Base-by-base conservation (phyloP, 306 rosid genomes). In the Bauhinia variegata region DNA sequence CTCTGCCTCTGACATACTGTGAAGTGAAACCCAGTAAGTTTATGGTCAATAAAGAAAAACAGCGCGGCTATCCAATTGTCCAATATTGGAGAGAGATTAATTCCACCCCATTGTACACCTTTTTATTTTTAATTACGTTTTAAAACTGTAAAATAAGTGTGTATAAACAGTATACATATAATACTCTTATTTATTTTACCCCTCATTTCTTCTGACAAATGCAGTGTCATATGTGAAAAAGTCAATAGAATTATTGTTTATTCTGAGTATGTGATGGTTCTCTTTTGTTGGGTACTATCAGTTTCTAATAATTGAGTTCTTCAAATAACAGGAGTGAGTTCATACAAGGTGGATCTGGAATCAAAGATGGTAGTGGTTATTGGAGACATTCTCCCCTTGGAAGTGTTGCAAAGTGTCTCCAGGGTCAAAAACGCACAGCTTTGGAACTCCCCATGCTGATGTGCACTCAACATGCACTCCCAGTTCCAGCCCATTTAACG, bases 351-450 rank as follows among this genome's bases (percentile, higher is more conserved):
- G 72, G 96, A 92, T 77, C 72, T 92, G 71, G 96, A 87, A 17
- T 80, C 73, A 66, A 83, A 87, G 73, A 86, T 69, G 85, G 96
- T 92, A 5, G 86, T 92, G 42, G 96, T 92, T 12, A 84, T 75
- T 19, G 98, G 98, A 32, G 96, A 92, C 64, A 78, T 92, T 77
- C 89, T 82, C 79, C 96, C 96, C 8, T 83, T 65, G 56, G 95
- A 92, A 83, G 93, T 92, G 63, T 75, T 89, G 77, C 70, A 82
- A 78, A 84, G 98, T 75, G 79, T 92, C 12, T 89, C 98, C 1
- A 92, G 79, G 88, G 96, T 92, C 0, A 92, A 89, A 68, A 85
- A 79, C 53, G 93, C 96, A 2, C 75, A 89, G 83, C 60, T 92
- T 64, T 86, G 84, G 89, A 80, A 72, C 33, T 66, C 82, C 60